These are phyloP conservation scores for Fistulifera pelliculosa DNA, from an alignment of 108 stramenopile species.

Conservation along the genomic window DNA sequence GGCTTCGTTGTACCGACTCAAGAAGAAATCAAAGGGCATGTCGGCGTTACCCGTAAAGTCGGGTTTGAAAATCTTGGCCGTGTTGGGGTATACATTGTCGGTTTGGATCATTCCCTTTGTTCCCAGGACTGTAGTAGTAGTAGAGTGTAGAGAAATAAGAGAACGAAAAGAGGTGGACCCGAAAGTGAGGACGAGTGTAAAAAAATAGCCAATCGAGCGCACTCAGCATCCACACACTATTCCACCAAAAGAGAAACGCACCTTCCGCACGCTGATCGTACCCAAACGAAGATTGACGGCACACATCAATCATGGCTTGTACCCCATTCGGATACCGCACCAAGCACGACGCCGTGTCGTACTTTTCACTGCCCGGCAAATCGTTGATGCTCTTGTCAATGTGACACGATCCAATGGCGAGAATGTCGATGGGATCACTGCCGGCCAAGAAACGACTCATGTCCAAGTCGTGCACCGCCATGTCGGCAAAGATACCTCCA, in stretches of 20 bases:
- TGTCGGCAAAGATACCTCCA: conserved; percentile 94
- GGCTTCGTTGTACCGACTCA: conserved; percentile 91
- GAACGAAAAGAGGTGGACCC: no score
- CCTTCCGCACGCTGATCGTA: conserved; percentile 96
- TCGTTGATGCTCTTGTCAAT: conserved; percentile 87
- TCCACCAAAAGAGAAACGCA: no score
- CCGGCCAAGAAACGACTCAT: conserved; percentile 93
- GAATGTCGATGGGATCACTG: conserved; percentile 83
- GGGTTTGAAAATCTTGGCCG: conserved; percentile 79
- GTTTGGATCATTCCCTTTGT: conserved; percentile 92
- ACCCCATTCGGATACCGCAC: conserved; percentile 86
- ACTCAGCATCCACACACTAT: no score
- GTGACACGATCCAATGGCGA: conserved; percentile 85
- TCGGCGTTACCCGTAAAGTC: conserved; percentile 96
- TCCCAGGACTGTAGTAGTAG: conserved; percentile 60
- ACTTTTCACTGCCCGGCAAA: conserved; percentile 82
- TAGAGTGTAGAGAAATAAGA: no score
- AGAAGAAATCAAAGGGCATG: conserved; percentile 96
- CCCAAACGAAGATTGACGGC: conserved; percentile 90
- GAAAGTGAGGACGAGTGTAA: no score
- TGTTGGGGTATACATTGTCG: conserved; percentile 94
- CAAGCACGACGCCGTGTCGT: conserved; percentile 86
- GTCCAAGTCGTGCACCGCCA: conserved; percentile 97
- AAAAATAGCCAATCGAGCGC: no score
- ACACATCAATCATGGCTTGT: conserved; percentile 92